Evolutionary conservation across 2,329 filamentous ascomycete genomes (phyloP), one percentile per base, ranked within the genome.

Genomic region (Pseudogymnoascus sp.): DNA sequence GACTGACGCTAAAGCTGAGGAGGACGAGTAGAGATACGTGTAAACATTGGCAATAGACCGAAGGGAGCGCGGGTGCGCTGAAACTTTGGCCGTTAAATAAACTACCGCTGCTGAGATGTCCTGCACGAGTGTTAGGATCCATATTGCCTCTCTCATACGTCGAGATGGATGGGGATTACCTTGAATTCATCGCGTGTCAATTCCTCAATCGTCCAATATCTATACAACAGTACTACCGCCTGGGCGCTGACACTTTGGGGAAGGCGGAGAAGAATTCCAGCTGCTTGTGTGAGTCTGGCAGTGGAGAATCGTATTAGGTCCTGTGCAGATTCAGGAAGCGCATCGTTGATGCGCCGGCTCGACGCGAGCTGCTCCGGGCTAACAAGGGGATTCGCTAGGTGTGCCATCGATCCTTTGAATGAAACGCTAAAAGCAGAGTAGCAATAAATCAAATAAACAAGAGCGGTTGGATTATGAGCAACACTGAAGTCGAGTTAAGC

Each of bases 41-140:
- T 95, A 96, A 64, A 93, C 88, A 72, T 92, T 94, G 63, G 92
- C 82, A 39, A 97, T 79, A 67, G 92, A 92, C 67, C 92, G 86
- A 0, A 91, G 85, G 10, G 89, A 88, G 63, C 88, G 85, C 1
- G 92, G 88, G 59, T 84, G 81, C 2, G 90, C 84, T 25, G 92
- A 91, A 63, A 94, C 82, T 76, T 97, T 97, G 31, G 91, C 84
- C 25, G 86, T 84, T 60, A 96, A 81, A 77, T 91, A 97, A 60
- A 97, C 75, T 0, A 85, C 81, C 13, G 91, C 91, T 35, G 92
- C 90, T 33, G 91, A 96, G 60, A 89, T 82, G 72, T 94, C 87
- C 89, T 94, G 71, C 33, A 64, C 5, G 5, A 13, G 13, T 33
- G 48, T 55, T 55, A 35, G 29, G 12, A 21, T 55, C n/a, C 39